These are phyloP conservation scores for Vitis hybrid DNA, from an alignment of 177 flowering plant species.

Conservation along the genomic window DNA sequence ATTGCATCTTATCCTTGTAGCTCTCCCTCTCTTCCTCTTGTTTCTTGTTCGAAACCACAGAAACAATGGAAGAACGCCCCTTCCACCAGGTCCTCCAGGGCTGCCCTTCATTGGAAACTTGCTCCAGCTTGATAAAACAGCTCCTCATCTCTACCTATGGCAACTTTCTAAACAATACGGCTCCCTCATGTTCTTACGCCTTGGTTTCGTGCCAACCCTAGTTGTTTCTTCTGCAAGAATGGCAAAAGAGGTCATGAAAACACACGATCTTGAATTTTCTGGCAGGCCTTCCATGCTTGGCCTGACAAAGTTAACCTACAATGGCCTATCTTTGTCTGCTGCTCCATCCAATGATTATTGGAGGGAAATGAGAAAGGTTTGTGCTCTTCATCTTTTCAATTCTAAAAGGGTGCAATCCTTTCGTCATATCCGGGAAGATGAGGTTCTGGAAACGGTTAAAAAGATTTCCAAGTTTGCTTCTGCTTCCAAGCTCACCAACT, in stretches of 20 bases:
- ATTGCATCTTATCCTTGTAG: background rate
- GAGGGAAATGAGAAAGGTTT: slow-evolving; percentile 21
- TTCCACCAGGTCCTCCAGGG: slow-evolving; percentile 12
- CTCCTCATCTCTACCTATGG: too few relatives aligned
- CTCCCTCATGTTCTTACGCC: too few relatives aligned
- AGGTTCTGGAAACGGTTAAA: slow-evolving; percentile 18
- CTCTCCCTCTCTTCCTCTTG: background rate
- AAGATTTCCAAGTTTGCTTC: background rate
- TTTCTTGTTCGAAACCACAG: background rate
- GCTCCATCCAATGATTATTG: slow-evolving; percentile 17
- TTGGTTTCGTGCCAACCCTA: too few relatives aligned
- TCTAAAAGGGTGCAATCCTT: too few relatives aligned
- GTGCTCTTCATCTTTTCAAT: too few relatives aligned
- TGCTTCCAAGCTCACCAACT: background rate
- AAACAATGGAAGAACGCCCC: background rate
- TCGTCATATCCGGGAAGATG: slow-evolving; percentile 9
- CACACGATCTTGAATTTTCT: too few relatives aligned
- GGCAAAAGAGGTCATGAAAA: too few relatives aligned
- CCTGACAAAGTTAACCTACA: too few relatives aligned
- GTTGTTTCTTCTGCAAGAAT: too few relatives aligned
- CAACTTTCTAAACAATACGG: too few relatives aligned
- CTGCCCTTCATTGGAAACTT: too few relatives aligned
- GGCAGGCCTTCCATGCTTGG: too few relatives aligned
- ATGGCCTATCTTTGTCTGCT: slow-evolving; percentile 11
- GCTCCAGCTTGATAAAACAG: rapidly evolving